phyloP scores from a whole-genome alignment of 352 stramenopile genomes.

The Globisporangium sylvaticum region DNA sequence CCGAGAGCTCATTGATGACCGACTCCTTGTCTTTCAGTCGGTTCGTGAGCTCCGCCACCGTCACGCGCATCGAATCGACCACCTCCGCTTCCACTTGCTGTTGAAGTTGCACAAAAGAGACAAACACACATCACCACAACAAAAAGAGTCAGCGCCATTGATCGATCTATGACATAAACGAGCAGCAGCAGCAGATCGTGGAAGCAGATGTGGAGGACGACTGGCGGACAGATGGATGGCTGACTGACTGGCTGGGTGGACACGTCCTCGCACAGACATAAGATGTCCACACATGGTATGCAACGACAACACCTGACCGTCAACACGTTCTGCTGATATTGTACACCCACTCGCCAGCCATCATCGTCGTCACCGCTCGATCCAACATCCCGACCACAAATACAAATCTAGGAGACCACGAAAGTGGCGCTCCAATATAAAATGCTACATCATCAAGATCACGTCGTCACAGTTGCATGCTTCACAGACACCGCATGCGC shows the following conservation, averaged over 20 bases:
- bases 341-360: background rate
- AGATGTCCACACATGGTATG: background rate
- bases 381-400: background rate
- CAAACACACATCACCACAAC: background rate
- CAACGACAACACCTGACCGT: background rate
- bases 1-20: slow-evolving; percentile 83
- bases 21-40: slow-evolving; percentile 88
- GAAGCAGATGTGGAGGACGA: background rate
- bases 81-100: slow-evolving; percentile 61
- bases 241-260: background rate
- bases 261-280: background rate
- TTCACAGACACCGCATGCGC: background rate
- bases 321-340: slow-evolving; percentile 1
- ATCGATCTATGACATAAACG: background rate
- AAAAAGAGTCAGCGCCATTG: background rate
- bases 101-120: slow-evolving; percentile 4
- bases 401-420: background rate
- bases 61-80: slow-evolving; percentile 73
- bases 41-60: slow-evolving; percentile 75
- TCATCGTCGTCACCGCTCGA: background rate
- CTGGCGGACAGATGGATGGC: background rate
- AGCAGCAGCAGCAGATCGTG: slow-evolving; percentile 5
- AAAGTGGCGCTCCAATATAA: background rate
- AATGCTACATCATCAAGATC: background rate
- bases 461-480: background rate